phyloP scores from a whole-genome alignment of 306 rosid species.

The Rubus idaeus region DNA sequence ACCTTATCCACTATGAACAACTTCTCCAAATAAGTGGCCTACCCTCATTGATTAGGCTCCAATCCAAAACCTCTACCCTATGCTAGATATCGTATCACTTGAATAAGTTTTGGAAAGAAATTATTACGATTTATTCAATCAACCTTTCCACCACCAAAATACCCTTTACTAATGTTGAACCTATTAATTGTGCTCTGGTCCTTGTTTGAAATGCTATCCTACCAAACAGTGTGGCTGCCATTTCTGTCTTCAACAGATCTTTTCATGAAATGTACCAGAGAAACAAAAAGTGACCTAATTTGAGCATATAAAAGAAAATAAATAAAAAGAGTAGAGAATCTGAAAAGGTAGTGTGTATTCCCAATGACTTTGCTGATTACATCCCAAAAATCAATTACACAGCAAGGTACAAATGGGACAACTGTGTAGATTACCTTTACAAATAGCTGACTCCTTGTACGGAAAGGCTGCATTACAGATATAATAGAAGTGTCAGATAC shows the following conservation, averaged over 20 bases:
- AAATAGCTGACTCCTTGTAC: conserved; percentile 72
- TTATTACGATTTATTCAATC: neutral
- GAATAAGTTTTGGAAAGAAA: neutral
- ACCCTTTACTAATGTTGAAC: neutral
- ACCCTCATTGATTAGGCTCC: neutral
- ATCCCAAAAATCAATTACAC: neutral
- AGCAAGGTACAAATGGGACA: neutral
- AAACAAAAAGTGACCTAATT: neutral
- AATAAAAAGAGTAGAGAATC: neutral
- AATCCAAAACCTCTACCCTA: neutral
- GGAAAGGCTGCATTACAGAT: conserved; percentile 78
- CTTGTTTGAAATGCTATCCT: neutral
- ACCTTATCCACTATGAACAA: neutral
- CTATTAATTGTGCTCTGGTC: neutral
- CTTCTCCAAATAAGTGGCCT: neutral
- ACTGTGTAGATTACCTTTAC: conserved; percentile 54
- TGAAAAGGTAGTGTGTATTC: neutral
- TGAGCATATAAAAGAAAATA: neutral
- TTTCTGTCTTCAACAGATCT: neutral
- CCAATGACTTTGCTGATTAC: neutral
- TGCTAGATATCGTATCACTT: neutral
- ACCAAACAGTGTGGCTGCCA: neutral
- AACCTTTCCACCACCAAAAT: neutral
- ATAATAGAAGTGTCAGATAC: conserved; percentile 3
- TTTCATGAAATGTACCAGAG: neutral